Evolutionary conservation across 2,329 filamentous ascomycete genomes (phyloP).

Genomic region (Venturia carpophila): DNA sequence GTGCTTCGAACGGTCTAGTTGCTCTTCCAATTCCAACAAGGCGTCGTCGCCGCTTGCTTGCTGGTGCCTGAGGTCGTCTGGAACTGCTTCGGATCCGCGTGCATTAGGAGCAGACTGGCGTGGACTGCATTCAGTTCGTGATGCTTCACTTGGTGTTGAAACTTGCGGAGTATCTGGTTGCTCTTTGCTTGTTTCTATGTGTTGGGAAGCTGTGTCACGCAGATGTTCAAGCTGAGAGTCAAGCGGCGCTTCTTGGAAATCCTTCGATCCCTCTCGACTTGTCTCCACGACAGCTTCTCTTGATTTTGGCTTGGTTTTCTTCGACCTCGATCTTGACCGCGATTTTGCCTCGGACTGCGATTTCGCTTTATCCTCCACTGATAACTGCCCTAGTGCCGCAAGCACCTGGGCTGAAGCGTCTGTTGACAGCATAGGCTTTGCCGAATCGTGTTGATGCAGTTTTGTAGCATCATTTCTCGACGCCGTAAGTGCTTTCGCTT

Average conservation of each 20-base stretch:
- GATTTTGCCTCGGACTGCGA: neutral
- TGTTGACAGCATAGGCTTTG: neutral
- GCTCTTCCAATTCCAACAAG: neutral
- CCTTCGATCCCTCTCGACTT: neutral
- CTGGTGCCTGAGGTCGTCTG: neutral
- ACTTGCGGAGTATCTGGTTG: neutral
- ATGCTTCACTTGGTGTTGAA: neutral
- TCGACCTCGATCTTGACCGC: neutral
- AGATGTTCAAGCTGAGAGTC: neutral
- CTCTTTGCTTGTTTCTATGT: neutral
- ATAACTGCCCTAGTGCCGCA: neutral
- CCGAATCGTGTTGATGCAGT: neutral
- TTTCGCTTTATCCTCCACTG: neutral
- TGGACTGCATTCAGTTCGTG: neutral
- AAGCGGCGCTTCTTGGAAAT: neutral
- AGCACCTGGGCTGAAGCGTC: neutral
- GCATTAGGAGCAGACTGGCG: neutral
- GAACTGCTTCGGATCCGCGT: neutral
- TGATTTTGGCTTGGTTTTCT: neutral
- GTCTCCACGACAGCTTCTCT: neutral
- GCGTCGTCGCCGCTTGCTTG: neutral
- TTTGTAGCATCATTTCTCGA: neutral
- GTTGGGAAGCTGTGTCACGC: neutral
- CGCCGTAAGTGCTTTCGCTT: neutral
- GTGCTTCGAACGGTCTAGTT: neutral